These are phyloP conservation scores for Lithohypha guttulata DNA, from an alignment of 2,329 filamentous ascomycete genomes.

Conservation along the genomic window DNA sequence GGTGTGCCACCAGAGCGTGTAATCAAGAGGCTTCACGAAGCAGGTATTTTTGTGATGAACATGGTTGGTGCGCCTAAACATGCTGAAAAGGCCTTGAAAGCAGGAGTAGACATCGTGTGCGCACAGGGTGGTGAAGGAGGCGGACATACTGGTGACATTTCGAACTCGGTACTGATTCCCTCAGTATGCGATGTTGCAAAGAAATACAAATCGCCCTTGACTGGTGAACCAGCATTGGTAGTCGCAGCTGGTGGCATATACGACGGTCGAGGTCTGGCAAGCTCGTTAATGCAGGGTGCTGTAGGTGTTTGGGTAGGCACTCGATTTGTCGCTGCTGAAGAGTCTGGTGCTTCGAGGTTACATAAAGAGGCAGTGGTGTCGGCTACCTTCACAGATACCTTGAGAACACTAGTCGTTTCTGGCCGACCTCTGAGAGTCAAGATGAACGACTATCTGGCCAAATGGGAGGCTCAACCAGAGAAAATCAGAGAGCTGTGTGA, in stretches of 20 bases:
- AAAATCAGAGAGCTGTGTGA: conserved; percentile 67
- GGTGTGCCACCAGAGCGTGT: conserved; percentile 68
- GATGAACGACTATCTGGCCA: conserved; percentile 71
- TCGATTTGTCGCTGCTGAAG: conserved; percentile 71
- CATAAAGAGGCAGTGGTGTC: conserved; percentile 77
- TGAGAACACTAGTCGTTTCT: conserved; percentile 69
- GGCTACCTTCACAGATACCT: conserved; percentile 69
- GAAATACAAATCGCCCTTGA: conserved; percentile 59
- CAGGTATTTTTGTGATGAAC: conserved; percentile 83
- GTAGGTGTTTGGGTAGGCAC: conserved; percentile 90
- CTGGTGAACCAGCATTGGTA: conserved; percentile 62
- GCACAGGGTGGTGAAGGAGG: conserved; percentile 89
- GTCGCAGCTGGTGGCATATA: conserved; percentile 82
- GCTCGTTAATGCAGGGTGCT: conserved; percentile 77
- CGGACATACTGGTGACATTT: conserved; percentile 81
- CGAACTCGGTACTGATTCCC: conserved; percentile 76
- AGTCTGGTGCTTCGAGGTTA: conserved; percentile 68
- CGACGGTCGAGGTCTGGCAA: conserved; percentile 70
- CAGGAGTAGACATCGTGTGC: conserved; percentile 83
- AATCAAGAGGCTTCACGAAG: conserved; percentile 65
- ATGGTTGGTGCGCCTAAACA: conserved; percentile 94
- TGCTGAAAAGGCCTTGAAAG: conserved; percentile 74
- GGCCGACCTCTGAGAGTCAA: conserved; percentile 71
- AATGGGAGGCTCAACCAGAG: conserved; percentile 67
- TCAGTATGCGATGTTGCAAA: conserved; percentile 74